Base-by-base conservation (phyloP, 345 rosid genomes). In the Barbarea vulgaris region DNA sequence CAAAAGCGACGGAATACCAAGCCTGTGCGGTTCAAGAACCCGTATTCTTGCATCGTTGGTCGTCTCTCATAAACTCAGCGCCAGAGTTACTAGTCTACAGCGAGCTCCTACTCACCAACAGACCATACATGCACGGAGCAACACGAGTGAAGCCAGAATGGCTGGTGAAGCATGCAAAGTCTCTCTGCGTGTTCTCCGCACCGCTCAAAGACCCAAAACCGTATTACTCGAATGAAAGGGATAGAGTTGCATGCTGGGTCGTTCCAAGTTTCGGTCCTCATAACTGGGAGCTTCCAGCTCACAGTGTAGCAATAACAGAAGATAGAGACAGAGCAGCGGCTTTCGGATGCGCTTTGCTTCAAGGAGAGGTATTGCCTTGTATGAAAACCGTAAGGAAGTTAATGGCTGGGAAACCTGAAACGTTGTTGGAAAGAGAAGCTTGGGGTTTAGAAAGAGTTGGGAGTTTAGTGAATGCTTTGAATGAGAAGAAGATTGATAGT, bases 121-220 rank as follows among this genome's bases (percentile, higher is more conserved):
- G 90, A 61, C 93, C 94, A 5, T 94, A 94, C 81, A 85, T 94
- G 85, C 90, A 87, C 53, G 96, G 95, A 73, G 96, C 95, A 0
- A 91, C 97, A 2, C 72, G 87, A 3, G 91, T 91, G 39, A 86
- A 84, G 72, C 54, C 94, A 6, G 91, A 89, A 31, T 93, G 98
- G 98, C 88, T 93, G 15, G 85, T 88, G 42, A 81, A 87, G 64
- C 84, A 88, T 54, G 94, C 86, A 4, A 54, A 54, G 58, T 81
- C 95, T 59, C 76, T 85, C 31, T 91, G 96, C 68, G 82, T 73
- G 28, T 84, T 85, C 66, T 86, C 96, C 9, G 39, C 87, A 6
- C 85, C 87, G 4, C 86, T 82, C 11, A 74, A 82, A 25, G 89
- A 87, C 62, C 92, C 88, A 1, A 88, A 80, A 77, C 96, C 90